These are phyloP conservation scores for Spongispora temasekensis DNA, from an alignment of 1,284 basidiomycete genomes.

Conservation along the genomic window DNA sequence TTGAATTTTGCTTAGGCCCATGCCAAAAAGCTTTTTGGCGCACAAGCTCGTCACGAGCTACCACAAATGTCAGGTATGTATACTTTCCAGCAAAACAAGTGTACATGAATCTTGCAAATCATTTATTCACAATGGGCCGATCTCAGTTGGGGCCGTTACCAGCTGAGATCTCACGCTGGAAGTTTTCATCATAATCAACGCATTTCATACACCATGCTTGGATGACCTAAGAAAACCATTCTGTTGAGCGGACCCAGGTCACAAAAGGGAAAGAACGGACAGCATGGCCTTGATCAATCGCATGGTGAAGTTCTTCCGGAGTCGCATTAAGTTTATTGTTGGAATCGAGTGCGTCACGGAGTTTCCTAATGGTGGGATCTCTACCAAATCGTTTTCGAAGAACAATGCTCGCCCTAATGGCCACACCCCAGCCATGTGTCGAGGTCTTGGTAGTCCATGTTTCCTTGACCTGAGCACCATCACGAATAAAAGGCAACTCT, in stretches of 20 bases:
- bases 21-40: no score
- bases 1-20: no score
- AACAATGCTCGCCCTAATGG: constrained; percentile 17
- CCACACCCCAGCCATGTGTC: constrained; percentile 11
- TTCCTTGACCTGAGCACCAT: constrained; percentile 16
- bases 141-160: no score
- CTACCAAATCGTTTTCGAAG: constrained; percentile 18
- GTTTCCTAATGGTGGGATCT: constrained; percentile 14
- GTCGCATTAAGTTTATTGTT: constrained; percentile 15
- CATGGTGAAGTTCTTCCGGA: constrained; percentile 13
- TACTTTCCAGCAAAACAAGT: no score
- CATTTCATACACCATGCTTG: constrained; percentile 24
- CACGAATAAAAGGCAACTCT: no score
- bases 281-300: constrained; percentile 18
- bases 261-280: constrained; percentile 7
- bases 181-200: constrained; percentile 25
- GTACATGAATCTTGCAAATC: no score
- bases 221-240: constrained; percentile 13
- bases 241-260: background rate
- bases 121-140: no score
- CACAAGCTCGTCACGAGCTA: no score
- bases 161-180: constrained; percentile 17
- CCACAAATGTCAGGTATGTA: no score
- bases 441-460: constrained; percentile 21
- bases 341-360: constrained; percentile 1